phyloP scores from a whole-genome alignment of 108 stramenopile genomes.

The Pseudonitzschia pungens region DNA sequence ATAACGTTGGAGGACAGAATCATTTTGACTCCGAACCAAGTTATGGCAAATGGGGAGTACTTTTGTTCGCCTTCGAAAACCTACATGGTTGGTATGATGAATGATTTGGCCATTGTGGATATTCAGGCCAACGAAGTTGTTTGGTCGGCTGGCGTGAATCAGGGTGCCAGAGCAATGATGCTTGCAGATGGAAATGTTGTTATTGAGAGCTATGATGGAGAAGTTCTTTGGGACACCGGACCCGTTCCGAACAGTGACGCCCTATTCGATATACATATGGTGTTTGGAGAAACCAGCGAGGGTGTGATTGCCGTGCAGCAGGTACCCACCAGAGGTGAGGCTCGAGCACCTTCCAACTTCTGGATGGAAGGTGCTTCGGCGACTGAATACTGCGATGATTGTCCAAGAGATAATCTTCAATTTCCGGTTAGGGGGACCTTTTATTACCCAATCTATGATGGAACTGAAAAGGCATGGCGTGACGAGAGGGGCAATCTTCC shows the following conservation, averaged over 20 bases:
- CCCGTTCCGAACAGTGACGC: not conserved
- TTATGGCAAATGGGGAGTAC: not conserved
- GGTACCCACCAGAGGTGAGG: not conserved
- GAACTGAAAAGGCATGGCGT: constrained; percentile 22
- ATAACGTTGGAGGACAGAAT: not conserved
- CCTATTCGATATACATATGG: not conserved
- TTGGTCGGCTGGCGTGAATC: constrained; percentile 3
- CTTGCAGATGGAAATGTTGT: constrained; percentile 1
- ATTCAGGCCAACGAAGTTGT: not conserved
- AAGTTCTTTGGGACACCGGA: constrained; percentile 24
- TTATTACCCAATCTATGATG: constrained; percentile 18
- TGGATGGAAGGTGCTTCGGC: constrained; percentile 19
- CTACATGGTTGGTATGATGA: constrained; percentile 8
- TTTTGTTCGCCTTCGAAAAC: constrained; percentile 16
- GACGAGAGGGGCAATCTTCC: constrained; percentile 1
- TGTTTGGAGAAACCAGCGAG: constrained; percentile 1
- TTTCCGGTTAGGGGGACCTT: constrained; percentile 25
- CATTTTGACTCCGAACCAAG: constrained; percentile 12
- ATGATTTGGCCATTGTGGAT: constrained; percentile 13
- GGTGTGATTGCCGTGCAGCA: constrained; percentile 7
- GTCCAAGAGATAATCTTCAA: not conserved
- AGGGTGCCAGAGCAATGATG: not conserved
- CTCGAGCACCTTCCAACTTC: not conserved
- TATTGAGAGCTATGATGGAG: not conserved
- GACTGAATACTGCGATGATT: not conserved